Percentiles rank a stretch among this genome's conserved stretches.
Conservation (phyloP, 2,329 filamentous ascomycete species). For the Lecanicillium sp. region DNA sequence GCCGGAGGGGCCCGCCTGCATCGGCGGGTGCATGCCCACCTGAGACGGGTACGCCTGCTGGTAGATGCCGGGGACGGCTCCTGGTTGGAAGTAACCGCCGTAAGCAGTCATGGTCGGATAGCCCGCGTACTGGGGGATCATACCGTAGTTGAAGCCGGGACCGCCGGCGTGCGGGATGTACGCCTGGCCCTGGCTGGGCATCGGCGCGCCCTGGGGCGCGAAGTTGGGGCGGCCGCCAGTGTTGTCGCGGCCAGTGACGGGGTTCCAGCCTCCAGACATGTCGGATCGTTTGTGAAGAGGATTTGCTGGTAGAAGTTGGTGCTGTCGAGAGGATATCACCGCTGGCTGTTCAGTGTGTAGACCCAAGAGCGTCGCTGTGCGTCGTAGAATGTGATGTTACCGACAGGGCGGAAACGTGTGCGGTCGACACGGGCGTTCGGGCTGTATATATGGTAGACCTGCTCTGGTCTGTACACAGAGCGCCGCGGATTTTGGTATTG, state of each 20-base stretch:
- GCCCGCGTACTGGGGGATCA: slow-evolving; percentile 18
- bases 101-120: slow-evolving; percentile 24
- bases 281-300: neutral
- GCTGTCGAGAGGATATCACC: slow-evolving; percentile 17
- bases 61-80: neutral
- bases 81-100: slow-evolving; percentile 19
- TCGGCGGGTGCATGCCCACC: neutral
- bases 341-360: slow-evolving; percentile 30
- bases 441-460: too few relatives aligned
- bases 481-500: too few relatives aligned
- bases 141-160: slow-evolving; percentile 28
- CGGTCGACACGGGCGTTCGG: too few relatives aligned
- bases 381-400: too few relatives aligned
- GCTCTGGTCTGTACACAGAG: too few relatives aligned
- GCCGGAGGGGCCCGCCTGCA: slow-evolving; percentile 16
- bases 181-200: slow-evolving; percentile 31
- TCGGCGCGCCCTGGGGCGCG: slow-evolving; percentile 28
- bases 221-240: slow-evolving; percentile 26
- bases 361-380: too few relatives aligned
- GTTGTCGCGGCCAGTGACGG: slow-evolving; percentile 33
- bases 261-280: slow-evolving; percentile 37
- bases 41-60: neutral
- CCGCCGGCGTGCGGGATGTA: slow-evolving; percentile 33
- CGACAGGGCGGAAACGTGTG: too few relatives aligned
- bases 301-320: neutral